Base-by-base conservation (phyloP, 164 flowering plant genomes). In the Aristolochia contorta region DNA sequence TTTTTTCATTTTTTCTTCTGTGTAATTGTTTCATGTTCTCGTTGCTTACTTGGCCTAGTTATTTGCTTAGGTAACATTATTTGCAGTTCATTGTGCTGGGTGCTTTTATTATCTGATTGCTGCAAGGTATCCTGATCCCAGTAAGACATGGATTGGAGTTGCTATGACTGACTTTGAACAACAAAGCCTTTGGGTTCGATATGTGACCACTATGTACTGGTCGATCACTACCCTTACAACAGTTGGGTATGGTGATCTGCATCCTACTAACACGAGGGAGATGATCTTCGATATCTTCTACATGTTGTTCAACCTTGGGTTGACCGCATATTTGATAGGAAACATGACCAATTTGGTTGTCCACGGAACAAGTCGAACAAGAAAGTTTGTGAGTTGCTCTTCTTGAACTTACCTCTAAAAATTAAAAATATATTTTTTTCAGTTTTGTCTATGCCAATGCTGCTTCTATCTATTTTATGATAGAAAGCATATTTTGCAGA, bases 321-420 rank as follows among this genome's bases (percentile, higher is more conserved):
- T 94, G 74, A 91, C 91, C 1, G 82, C 99, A 41, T 94, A 94
- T 65, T 62, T 94, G 70, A 91, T 91, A 51, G 99, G 99, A 37
- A 94, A 94, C 71, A 91, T 94, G 99, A 94, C 99, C 71, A 91
- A 89, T 74, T 74, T 94, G 76, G 96, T 94, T 25, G 99, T 91
- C 69, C 97, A 88, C 65, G 93, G 88, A 3, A 94, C 93, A 12
- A 87, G 89, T 57, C 79, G 86, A 60, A 94, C 99, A 37, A 71
- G 99, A 67, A 75, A 63, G 79, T 94, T 85, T 72, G 99, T 94
- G 62, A 82, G 97, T 75, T 25, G 57, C 63, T 54, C 54, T 61
- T 24, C 48, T 23, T 23, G 0, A 47, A 37, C 43, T 37, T 37
- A 37, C 43, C 43, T 37, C 43, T 37, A 37, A 37, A 10, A 37